Evolutionary conservation across 179 eudicot species (phyloP).

Genomic region (Amaranthus tricolor): DNA sequence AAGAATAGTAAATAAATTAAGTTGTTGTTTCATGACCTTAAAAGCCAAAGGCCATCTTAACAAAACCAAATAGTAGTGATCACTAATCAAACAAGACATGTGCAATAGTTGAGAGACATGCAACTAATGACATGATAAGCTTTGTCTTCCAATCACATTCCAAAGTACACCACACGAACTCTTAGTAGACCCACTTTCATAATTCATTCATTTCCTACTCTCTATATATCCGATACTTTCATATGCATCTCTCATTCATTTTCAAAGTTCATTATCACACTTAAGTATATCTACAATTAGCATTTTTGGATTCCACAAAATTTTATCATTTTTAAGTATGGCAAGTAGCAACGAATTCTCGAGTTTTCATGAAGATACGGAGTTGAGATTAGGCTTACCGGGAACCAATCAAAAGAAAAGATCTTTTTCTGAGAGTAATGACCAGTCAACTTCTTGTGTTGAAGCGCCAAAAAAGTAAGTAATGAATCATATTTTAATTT

Average conservation of each 20-base stretch:
- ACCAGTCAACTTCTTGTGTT: slow-evolving; percentile 1
- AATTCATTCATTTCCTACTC: neutral
- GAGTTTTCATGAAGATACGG: slow-evolving; percentile 9
- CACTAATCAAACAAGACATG: slow-evolving; percentile 19
- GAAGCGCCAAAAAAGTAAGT: slow-evolving; percentile 6
- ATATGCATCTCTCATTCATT: neutral
- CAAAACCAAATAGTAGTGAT: slow-evolving; percentile 8
- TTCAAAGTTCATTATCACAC: no score
- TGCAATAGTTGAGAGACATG: slow-evolving; percentile 25
- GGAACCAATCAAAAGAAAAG: slow-evolving; percentile 11
- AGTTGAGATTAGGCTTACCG: slow-evolving; percentile 11
- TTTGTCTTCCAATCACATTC: slow-evolving; percentile 22
- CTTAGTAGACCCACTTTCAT: neutral
- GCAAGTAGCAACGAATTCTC: no score
- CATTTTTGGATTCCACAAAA: no score
- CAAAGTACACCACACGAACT: slow-evolving; percentile 26
- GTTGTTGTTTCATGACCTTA: neutral
- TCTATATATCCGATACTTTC: neutral
- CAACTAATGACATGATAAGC: slow-evolving; percentile 18
- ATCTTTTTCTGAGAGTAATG: slow-evolving; percentile 15
- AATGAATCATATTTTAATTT: no score
- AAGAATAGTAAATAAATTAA: no score
- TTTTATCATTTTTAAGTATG: no score
- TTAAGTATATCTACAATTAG: no score
- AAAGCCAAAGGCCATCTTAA: neutral